Evolutionary conservation across 1,139 yeast species (phyloP).

Genomic region (Kodamaea plutei): DNA sequence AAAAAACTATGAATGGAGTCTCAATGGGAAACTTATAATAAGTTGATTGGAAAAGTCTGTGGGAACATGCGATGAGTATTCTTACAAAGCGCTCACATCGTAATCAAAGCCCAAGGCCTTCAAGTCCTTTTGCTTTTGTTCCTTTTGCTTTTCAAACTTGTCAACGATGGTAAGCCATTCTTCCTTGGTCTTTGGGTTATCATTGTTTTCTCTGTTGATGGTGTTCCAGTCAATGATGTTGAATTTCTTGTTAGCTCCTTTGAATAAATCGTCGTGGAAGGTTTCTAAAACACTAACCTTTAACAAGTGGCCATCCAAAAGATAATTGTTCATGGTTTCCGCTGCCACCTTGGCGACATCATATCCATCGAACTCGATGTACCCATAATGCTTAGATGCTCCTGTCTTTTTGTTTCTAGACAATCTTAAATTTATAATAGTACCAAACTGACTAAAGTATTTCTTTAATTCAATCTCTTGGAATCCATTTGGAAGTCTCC

Average conservation of each 20-base stretch:
- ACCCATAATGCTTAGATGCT: slow-evolving; percentile 88
- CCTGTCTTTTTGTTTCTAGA: slow-evolving; percentile 92
- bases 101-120: slow-evolving; percentile 52
- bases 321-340: slow-evolving; percentile 93
- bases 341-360: slow-evolving; percentile 86
- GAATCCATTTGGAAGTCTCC: slow-evolving; percentile 91
- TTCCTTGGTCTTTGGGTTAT: slow-evolving; percentile 51
- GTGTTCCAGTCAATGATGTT: slow-evolving; percentile 62
- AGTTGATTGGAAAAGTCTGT: no score
- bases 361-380: slow-evolving; percentile 69
- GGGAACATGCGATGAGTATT: no score
- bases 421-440: slow-evolving; percentile 67
- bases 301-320: slow-evolving; percentile 80
- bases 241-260: slow-evolving; percentile 52
- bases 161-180: slow-evolving; percentile 51
- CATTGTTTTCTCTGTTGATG: slow-evolving; percentile 52
- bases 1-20: no score
- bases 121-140: slow-evolving; percentile 44
- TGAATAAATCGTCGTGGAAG: slow-evolving; percentile 44
- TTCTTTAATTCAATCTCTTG: slow-evolving; percentile 76
- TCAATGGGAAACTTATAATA: no score
- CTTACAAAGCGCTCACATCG: slow-evolving; percentile 21
- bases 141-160: slow-evolving; percentile 43
- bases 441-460: slow-evolving; percentile 89
- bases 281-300: slow-evolving; percentile 56